Evolutionary conservation across 106 monocot genomes (phyloP), one percentile per base, ranked within the genome.

Genomic region (Xerophyta viscosa): DNA sequence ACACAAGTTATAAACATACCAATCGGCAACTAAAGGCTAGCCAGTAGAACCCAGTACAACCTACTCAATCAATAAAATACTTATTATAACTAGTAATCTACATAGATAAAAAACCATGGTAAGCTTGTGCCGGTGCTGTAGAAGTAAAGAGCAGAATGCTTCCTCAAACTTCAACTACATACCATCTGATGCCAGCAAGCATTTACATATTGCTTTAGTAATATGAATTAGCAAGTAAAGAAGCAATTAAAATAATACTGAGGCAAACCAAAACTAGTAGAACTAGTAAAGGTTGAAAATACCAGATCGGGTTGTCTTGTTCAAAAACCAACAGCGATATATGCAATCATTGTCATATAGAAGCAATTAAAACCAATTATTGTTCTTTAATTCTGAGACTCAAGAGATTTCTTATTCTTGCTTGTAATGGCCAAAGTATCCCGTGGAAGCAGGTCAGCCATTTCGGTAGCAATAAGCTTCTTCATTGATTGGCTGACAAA

Each of bases 301-400:
- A 98, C 96, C 89, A 86, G 37, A 67, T 98, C 84, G 30, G 20
- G 69, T 56, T 77, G 85, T 43, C 79, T 75, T 22, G 67, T 71
- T 48, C 89, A 89, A 82, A 98, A 89, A 47, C 96, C 96, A 60
- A 77, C 48, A 46, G 96, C 84, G 69, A 98, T 62, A 73, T 98
- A 82, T 8, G 96, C 88, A 52, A 82, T 59, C 81, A 89, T 76
- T 24, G 63, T 73, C 43, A 79, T 23, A 70, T 82, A 86, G 74
- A 98, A 89, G 58, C 89, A 85, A 65, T 77, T 57, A 37, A 82
- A 86, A 73, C 82, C 89, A 44, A 98, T 67, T 23, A 98, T 67
- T 58, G 65, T 65, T 50, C 77, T 81, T 56, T 89, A 89, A 36
- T 71, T 89, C 60, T 89, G 96, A 56, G 81, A 85, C 50, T 98